Evolutionary conservation across 257 asterid species (phyloP).

Genomic region (Solanum bukasovii): DNA sequence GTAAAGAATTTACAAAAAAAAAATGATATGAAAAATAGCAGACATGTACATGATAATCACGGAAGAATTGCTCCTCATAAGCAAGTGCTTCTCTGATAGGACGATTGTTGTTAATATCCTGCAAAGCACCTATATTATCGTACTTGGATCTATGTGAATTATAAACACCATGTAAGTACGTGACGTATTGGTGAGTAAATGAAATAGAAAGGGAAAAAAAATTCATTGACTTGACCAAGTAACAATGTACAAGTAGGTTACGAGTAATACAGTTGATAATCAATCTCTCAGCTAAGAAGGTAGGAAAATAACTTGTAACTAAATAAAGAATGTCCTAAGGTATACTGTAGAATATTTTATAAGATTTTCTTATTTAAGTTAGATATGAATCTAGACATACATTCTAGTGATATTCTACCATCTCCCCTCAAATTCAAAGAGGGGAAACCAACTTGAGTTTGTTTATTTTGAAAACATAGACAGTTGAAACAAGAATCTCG

Average conservation of each 20-base stretch:
- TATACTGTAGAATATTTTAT: neutral
- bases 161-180: neutral
- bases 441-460: neutral
- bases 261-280: neutral
- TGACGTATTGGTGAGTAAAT: neutral
- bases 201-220: neutral
- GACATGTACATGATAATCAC: slow-evolving; percentile 52
- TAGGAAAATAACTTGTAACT: neutral
- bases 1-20: neutral
- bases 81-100: slow-evolving; percentile 76
- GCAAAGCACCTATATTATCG: slow-evolving; percentile 4
- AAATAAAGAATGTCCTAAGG: neutral
- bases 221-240: neutral
- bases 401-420: neutral
- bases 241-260: neutral
- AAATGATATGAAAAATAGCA: neutral
- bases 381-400: neutral
- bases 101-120: slow-evolving; percentile 70
- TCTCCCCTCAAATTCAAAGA: neutral
- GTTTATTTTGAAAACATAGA: neutral
- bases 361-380: neutral
- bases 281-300: neutral
- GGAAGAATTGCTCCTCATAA: slow-evolving; percentile 88
- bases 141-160: neutral
- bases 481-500: neutral